Base-by-base conservation (phyloP, 495 filamentous ascomycete genomes). In the Penicillium taxi region DNA sequence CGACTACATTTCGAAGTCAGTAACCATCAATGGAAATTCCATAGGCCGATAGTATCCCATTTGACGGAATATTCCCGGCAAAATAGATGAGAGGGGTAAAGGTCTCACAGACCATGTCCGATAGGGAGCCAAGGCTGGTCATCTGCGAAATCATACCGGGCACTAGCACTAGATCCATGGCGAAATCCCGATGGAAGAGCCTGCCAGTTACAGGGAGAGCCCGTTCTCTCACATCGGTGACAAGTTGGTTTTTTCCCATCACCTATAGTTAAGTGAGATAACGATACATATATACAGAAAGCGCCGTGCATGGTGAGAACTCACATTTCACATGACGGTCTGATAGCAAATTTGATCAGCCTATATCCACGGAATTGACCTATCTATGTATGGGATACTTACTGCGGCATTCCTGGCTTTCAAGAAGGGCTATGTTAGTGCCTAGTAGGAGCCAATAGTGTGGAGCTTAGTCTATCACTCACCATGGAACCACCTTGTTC, bases 91-190 rank as follows among this genome's bases (percentile, higher is more conserved):
- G 14, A 12, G n/a, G 34, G 23, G 20, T 22, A 13, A 5, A 23
- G 11, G 16, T 26, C 9, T 20, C 22, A 35, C 38, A 14, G 4
- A 52, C 48, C 44, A 9, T 33, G 32, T 1, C 37, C 45, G 18
- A 45, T 32, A 8, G 48, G 41, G 2, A 52, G 15, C 48, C 48
- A 52, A 15, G 42, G 41, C 38, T 52, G 48, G 32, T 48, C 48
- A 28, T 48, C 44, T 25, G 48, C 32, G 23, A 52, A 45, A 14
- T 45, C 32, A 45, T 48, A 52, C 15, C 22, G 48, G 23, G 42
- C 42, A 43, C 42, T 50, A 2, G 45, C 48, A 32, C 48, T 52
- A 21, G 48, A 52, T 15, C 48, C 48, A 42, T 52, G 48, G 15
- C 48, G 44, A 26, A 52, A 52, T 0, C 32, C 35, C n/a, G 45